Evolutionary conservation across 2,329 filamentous ascomycete species (phyloP).

Genomic region (Alternaria alternata): DNA sequence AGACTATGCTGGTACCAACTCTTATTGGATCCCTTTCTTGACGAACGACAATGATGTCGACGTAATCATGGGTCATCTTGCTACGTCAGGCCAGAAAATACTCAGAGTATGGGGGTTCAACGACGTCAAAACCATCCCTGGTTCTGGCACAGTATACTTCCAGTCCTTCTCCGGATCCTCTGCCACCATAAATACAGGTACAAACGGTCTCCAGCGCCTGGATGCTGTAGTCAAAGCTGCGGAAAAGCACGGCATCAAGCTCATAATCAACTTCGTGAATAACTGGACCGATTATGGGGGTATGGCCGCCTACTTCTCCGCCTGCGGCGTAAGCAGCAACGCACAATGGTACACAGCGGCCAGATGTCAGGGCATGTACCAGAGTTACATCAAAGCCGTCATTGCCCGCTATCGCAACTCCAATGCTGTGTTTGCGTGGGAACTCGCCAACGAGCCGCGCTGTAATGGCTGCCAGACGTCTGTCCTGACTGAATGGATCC

Average conservation of each 20-base stretch:
- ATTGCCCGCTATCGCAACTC: constrained; percentile 68
- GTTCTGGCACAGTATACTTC: constrained; percentile 61
- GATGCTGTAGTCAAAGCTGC: constrained; percentile 70
- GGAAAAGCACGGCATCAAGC: constrained; percentile 66
- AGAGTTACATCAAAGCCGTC: constrained; percentile 67
- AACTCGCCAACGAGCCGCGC: constrained; percentile 72
- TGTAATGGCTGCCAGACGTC: constrained; percentile 67
- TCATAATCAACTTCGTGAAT: constrained; percentile 73
- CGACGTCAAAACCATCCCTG: constrained; percentile 59
- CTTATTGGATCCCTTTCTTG: constrained; percentile 64
- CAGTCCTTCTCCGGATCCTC: constrained; percentile 60
- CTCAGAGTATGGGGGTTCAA: constrained; percentile 71
- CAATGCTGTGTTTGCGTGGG: constrained; percentile 71
- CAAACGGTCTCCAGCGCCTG: constrained; percentile 69
- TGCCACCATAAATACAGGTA: constrained; percentile 69
- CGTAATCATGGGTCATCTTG: constrained; percentile 56
- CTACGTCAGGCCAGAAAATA: constrained; percentile 63
- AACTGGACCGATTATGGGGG: constrained; percentile 75
- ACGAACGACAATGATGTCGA: constrained; percentile 65
- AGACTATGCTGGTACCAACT: constrained; percentile 63
- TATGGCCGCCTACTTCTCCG: constrained; percentile 65
- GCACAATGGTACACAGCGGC: constrained; percentile 66
- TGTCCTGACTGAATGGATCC: constrained; percentile 68
- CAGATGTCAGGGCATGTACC: constrained; percentile 61
- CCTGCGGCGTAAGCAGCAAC: constrained; percentile 61